Evolutionary conservation across 768 basidiomycete species (phyloP).

Genomic region (Pulveroboletus ravenelii): DNA sequence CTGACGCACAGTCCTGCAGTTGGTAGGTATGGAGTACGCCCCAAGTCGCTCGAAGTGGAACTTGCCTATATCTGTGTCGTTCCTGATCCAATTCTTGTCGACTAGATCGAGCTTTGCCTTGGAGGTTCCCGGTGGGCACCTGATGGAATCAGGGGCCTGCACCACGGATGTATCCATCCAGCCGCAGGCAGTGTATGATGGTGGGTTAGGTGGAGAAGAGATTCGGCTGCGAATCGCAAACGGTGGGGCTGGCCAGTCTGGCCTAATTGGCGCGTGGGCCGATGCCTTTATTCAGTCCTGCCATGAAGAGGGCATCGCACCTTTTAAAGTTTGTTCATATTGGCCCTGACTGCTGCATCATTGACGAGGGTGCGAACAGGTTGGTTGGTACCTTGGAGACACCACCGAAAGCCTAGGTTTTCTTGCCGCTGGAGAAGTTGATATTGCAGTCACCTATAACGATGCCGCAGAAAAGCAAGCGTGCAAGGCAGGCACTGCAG

Average conservation of each 20-base stretch:
- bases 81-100: not conserved
- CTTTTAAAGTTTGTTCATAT: slow-evolving; percentile 25
- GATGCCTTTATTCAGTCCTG: slow-evolving; percentile 39
- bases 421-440: slow-evolving; percentile 39
- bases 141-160: slow-evolving; percentile 1
- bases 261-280: slow-evolving; percentile 45
- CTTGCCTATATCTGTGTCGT: too few species aligned
- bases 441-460: slow-evolving; percentile 51
- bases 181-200: slow-evolving; percentile 36
- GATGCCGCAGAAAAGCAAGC: slow-evolving; percentile 44
- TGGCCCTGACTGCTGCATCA: slow-evolving; percentile 13
- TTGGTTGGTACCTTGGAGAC: slow-evolving; percentile 55
- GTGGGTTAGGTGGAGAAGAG: slow-evolving; percentile 31
- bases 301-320: slow-evolving; percentile 21
- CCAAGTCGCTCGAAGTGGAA: slow-evolving; percentile 4
- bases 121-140: slow-evolving; percentile 1
- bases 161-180: slow-evolving; percentile 5
- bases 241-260: slow-evolving; percentile 50
- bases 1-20: not conserved
- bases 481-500: slow-evolving; percentile 29
- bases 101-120: not conserved
- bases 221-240: slow-evolving; percentile 45
- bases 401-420: slow-evolving; percentile 47
- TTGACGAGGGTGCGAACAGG: slow-evolving; percentile 25
- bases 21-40: slow-evolving; percentile 1